These are phyloP conservation scores for Leccinum insolens DNA, from an alignment of 1,284 basidiomycete species.

Conservation along the genomic window DNA sequence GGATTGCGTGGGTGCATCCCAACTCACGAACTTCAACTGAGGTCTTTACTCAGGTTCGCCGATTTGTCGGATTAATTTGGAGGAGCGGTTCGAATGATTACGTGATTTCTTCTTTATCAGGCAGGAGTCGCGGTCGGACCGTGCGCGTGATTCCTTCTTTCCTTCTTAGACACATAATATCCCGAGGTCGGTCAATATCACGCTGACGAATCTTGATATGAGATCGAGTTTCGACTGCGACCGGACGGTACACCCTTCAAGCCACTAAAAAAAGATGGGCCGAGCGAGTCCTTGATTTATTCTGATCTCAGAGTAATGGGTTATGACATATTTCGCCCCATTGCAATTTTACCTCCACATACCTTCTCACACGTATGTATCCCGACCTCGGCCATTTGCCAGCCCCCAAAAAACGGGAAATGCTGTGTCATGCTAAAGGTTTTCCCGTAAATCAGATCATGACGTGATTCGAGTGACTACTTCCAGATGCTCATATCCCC, in stretches of 20 bases:
- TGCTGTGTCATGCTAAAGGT: not conserved
- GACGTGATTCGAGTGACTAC: not conserved
- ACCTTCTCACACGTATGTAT: not conserved
- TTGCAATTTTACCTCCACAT: not conserved
- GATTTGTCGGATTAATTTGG: no score
- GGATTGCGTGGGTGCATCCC: conserved; percentile 70
- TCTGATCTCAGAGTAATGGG: no score
- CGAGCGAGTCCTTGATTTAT: not conserved
- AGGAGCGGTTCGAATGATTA: not conserved
- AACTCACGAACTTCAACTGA: conserved; percentile 14
- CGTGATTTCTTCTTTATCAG: not conserved
- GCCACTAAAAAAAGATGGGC: not conserved
- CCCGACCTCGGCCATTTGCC: not conserved
- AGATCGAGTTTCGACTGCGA: not conserved
- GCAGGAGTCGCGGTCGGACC: not conserved
- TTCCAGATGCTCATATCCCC: not conserved
- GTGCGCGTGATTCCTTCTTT: not conserved
- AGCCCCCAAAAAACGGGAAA: not conserved
- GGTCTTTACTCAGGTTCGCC: conserved; percentile 7
- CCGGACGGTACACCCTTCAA: not conserved
- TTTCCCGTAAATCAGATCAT: not conserved
- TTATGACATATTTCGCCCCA: not conserved
- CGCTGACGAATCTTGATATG: not conserved
- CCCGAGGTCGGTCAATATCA: not conserved
- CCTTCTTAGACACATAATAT: not conserved